Evolutionary conservation across 495 filamentous ascomycete genomes (phyloP), one percentile per base, ranked within the genome.

Genomic region (Penicillium macrosclerotiorum): DNA sequence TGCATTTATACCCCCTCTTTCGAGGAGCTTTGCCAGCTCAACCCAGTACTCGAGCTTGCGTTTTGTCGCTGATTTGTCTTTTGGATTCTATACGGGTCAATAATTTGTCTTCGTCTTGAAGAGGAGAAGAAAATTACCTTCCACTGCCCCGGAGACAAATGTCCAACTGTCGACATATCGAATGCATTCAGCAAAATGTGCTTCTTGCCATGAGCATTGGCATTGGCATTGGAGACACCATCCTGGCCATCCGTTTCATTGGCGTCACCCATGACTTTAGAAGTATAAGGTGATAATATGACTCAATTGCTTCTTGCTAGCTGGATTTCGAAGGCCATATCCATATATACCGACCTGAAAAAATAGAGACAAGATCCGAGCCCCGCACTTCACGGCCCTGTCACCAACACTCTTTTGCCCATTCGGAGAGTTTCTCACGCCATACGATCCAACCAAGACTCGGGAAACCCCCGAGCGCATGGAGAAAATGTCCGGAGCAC

Each of bases 151-250:
- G 82, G 80, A 23, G 78, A 78, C 52, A 83, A 65, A 60, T 87
- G 82, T 9, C 82, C 83, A 47, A 77, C 68, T 38, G 77, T 81
- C 27, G 61, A 80, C 73, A 78, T 76, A 20, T 81, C 81, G 50
- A 85, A 85, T 20, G 80, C 82, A 63, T 85, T 84, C 45, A 85
- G 59, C 45, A 85, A 73, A 20, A 84, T 75, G 32, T 76, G 73
- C 60, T 83, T 83, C 57, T 78, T 83, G 47, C 51, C 47, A 52
- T 50, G 52, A 24, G 20, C 32, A 25, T 37, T 36, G 18, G 14
- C 47, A 52, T 50, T 55, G 29, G 20, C 32, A 25, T 37, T 36
- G 18, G 14, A 26, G 2, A 24, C 11, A 46, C 45, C 46, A 50
- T 53, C 29, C 23, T 49, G 47, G 37, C 35, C 17, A 12, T 7